These are phyloP conservation scores for Mortierella sp. DNA, from an alignment of 371 early-diverging fungal genomes.

Conservation along the genomic window DNA sequence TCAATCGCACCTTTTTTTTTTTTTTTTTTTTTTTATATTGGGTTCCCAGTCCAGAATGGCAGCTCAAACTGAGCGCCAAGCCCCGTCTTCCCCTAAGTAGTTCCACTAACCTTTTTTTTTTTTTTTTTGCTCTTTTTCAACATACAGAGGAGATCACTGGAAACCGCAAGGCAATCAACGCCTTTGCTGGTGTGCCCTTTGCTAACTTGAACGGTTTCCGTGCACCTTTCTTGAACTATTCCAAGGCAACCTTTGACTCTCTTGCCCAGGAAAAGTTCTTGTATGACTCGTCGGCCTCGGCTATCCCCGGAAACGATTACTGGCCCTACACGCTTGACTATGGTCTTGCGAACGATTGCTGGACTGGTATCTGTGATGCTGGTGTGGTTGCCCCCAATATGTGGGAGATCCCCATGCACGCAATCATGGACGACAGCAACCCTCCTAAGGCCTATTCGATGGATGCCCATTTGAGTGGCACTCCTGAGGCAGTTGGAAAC, in stretches of 20 bases:
- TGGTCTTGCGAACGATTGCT: constrained; percentile 77
- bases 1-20: too few species aligned
- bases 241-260: constrained; percentile 62
- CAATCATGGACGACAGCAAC: constrained; percentile 53
- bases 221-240: constrained; percentile 78
- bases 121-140: constrained; percentile 3
- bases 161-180: constrained; percentile 64
- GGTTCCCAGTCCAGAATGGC: not conserved
- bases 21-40: too few species aligned
- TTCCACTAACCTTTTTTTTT: constrained; percentile 11
- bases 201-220: constrained; percentile 78
- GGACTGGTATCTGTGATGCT: constrained; percentile 72
- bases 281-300: constrained; percentile 73
- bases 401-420: constrained; percentile 80
- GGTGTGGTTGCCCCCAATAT: constrained; percentile 70
- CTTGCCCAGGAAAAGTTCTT: constrained; percentile 68
- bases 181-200: constrained; percentile 72
- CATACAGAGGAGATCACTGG: constrained; percentile 65
- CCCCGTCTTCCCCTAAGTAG: not conserved
- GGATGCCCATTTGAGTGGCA: constrained; percentile 72
- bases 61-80: not conserved
- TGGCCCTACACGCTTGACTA: constrained; percentile 85
- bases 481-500: constrained; percentile 51
- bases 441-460: constrained; percentile 62
- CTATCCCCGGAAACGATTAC: constrained; percentile 60